Conservation (phyloP, 441 rosid genomes). For the Populus tomentosa region DNA sequence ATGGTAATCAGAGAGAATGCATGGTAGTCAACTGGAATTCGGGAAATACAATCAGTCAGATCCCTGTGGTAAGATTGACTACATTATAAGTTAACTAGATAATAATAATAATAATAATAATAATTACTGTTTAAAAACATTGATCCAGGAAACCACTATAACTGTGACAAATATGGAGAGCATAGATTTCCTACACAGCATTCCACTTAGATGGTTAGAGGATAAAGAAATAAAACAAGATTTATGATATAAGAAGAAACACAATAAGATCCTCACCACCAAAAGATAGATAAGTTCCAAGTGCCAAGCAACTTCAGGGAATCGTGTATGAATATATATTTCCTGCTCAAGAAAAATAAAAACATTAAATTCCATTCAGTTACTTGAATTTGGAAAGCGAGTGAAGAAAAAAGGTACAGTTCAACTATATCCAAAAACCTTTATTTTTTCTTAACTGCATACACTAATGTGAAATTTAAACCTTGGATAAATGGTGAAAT, state of each 20-base stretch:
- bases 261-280: slow-evolving; percentile 34
- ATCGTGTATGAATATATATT: slow-evolving; percentile 52
- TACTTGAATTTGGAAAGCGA: background rate
- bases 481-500: background rate
- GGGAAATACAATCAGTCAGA: slow-evolving; percentile 11
- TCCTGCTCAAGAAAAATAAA: slow-evolving; percentile 33
- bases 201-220: background rate
- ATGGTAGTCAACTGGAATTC: slow-evolving; percentile 30
- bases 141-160: slow-evolving; percentile 22
- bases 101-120: background rate
- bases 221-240: background rate
- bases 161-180: slow-evolving; percentile 27
- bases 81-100: slow-evolving; percentile 7
- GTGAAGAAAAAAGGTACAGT: background rate
- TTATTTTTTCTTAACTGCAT: background rate
- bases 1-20: slow-evolving; percentile 17
- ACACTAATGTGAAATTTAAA: background rate
- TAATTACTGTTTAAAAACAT: slow-evolving; percentile 26
- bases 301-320: slow-evolving; percentile 40
- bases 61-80: background rate
- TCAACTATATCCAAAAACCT: background rate
- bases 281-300: slow-evolving; percentile 17
- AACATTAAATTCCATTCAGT: background rate
- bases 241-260: background rate
- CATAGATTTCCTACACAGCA: slow-evolving; percentile 31